These are phyloP conservation scores for Fusarium beomiforme DNA, from an alignment of 2,329 filamentous ascomycete species.

Conservation along the genomic window DNA sequence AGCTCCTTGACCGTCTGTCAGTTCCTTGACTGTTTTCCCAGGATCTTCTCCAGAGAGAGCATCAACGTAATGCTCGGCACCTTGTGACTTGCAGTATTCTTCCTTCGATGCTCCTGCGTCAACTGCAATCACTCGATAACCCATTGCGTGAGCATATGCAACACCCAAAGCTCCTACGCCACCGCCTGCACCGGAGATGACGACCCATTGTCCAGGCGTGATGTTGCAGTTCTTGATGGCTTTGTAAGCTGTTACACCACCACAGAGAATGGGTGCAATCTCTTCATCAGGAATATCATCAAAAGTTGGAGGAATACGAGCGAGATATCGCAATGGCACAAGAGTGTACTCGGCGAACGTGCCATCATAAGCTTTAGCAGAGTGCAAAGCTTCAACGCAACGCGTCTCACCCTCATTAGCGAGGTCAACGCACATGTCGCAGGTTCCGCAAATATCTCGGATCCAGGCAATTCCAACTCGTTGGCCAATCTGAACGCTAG, in stretches of 20 bases:
- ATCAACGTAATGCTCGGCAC: constrained; percentile 53
- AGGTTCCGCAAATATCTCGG: constrained; percentile 49
- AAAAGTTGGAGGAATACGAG: constrained; percentile 30
- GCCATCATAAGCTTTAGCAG: constrained; percentile 48
- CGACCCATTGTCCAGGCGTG: constrained; percentile 49
- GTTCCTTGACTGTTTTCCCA: constrained; percentile 10
- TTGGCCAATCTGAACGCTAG: constrained; percentile 44
- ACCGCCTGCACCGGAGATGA: constrained; percentile 51
- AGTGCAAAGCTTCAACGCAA: constrained; percentile 47
- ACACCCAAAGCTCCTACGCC: constrained; percentile 53
- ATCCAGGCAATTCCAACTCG: constrained; percentile 54
- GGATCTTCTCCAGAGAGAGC: constrained; percentile 29
- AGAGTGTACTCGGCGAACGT: constrained; percentile 54
- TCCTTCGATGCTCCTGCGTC: constrained; percentile 49
- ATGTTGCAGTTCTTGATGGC: constrained; percentile 48
- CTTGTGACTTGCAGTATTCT: constrained; percentile 43
- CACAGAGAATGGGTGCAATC: constrained; percentile 54
- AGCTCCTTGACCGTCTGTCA: constrained; percentile 30
- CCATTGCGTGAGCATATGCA: constrained; percentile 54
- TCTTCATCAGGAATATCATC: constrained; percentile 48
- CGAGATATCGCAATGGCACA: constrained; percentile 48
- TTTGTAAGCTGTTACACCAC: constrained; percentile 56
- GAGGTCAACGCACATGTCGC: constrained; percentile 45
- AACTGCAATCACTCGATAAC: constrained; percentile 52
- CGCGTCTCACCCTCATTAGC: constrained; percentile 48